A percentile compares a stretch with the other conserved stretches of the same genome.
Evolutionary conservation across 1,284 basidiomycete genomes (phyloP).

Genomic region (Pholiota adiposa): DNA sequence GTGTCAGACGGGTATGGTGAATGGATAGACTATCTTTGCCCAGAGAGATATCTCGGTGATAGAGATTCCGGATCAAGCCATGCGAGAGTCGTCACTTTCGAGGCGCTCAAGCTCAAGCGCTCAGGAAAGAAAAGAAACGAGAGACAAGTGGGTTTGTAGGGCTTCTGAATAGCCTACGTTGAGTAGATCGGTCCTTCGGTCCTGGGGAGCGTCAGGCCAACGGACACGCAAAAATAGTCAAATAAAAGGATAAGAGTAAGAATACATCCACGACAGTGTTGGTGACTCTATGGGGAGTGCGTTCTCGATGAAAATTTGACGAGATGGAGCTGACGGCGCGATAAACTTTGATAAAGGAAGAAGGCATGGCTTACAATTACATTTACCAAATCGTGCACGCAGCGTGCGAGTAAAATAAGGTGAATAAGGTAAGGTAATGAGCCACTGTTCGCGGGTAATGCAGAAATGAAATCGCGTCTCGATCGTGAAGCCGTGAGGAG

Average conservation of each 20-base stretch:
- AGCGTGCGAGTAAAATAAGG: conserved; percentile 10
- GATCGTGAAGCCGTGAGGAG: conserved; percentile 2
- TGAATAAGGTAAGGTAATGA: conserved; percentile 20
- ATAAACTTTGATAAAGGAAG: conserved; percentile 14
- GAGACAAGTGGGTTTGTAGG: neutral
- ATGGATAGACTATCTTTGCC: neutral
- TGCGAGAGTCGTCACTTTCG: neutral
- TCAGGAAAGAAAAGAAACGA: neutral
- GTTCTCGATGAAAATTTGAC: neutral
- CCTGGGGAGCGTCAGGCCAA: neutral
- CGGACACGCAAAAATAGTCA: neutral
- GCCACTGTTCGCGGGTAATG: conserved; percentile 29
- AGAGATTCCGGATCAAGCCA: conserved; percentile 3
- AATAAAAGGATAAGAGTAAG: conserved; percentile 6
- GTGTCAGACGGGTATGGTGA: neutral
- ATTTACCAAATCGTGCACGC: conserved; percentile 2
- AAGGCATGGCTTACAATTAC: conserved; percentile 6
- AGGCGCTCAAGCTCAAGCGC: neutral
- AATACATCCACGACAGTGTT: neutral
- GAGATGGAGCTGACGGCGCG: neutral
- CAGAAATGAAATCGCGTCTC: conserved; percentile 16
- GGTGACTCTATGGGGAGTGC: conserved; percentile 1
- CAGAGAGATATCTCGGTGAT: neutral
- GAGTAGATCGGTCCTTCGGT: neutral
- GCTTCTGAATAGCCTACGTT: neutral